Percentiles rank a stretch among this genome's conserved stretches.
Evolutionary conservation across 2,329 filamentous ascomycete species (phyloP).

Genomic region (Catunica adiposa): DNA sequence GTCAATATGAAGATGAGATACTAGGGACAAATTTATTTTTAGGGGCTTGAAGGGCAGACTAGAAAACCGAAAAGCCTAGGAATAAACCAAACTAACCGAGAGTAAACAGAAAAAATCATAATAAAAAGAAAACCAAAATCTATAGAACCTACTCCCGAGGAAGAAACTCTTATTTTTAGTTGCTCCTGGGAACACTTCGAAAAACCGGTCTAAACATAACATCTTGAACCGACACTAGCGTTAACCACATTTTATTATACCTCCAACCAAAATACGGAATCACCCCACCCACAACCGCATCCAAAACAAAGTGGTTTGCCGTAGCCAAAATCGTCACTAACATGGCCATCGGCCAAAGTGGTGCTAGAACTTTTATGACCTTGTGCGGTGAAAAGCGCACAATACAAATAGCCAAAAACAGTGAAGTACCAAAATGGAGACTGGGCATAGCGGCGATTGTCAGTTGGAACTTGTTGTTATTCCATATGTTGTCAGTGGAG

Average conservation of each 20-base stretch:
- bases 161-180: background rate
- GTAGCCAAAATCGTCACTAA: conserved; percentile 25
- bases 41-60: background rate
- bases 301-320: conserved; percentile 25
- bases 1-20: background rate
- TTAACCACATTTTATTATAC: conserved; percentile 18
- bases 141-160: background rate
- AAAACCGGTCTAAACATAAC: conserved; percentile 17
- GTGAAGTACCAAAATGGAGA: conserved; percentile 29
- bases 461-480: conserved; percentile 29
- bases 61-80: background rate
- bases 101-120: background rate
- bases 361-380: conserved; percentile 22
- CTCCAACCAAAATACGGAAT: conserved; percentile 24
- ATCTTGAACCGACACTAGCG: conserved; percentile 20
- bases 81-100: background rate
- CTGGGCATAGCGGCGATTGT: conserved; percentile 34
- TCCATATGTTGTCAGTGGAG: conserved; percentile 23
- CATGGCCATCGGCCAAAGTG: conserved; percentile 29
- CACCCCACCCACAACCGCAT: conserved; percentile 22
- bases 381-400: conserved; percentile 26
- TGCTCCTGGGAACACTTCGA: conserved; percentile 9
- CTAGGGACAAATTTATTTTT: background rate
- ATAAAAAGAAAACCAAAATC: background rate
- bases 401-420: conserved; percentile 23